These are phyloP conservation scores for Mallotus nudiflorus DNA, from an alignment of 345 rosid genomes.

Conservation along the genomic window DNA sequence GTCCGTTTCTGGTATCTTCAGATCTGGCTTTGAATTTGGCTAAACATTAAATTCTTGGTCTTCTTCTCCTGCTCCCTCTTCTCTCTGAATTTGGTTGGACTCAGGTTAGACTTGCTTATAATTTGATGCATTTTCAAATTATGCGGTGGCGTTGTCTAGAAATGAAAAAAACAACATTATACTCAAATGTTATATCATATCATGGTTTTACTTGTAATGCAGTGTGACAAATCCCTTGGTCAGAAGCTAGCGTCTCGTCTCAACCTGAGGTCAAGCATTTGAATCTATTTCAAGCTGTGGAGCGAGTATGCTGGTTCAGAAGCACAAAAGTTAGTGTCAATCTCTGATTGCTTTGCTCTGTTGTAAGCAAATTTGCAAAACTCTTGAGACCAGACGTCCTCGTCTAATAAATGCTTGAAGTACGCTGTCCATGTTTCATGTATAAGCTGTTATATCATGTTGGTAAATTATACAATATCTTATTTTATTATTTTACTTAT, in stretches of 20 bases:
- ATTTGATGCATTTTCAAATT: background rate
- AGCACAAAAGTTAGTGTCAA: background rate
- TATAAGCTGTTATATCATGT: no score
- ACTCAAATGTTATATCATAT: conserved; percentile 1
- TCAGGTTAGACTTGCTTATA: conserved; percentile 45
- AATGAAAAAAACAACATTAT: background rate
- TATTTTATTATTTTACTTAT: no score
- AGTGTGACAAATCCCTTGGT: conserved; percentile 72
- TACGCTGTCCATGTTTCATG: no score
- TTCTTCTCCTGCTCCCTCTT: no score
- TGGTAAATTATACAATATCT: no score
- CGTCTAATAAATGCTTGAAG: background rate
- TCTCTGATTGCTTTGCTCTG: conserved; percentile 2
- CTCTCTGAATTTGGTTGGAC: no score
- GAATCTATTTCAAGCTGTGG: conserved; percentile 27
- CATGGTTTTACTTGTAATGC: conserved; percentile 10
- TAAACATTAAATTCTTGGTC: no score
- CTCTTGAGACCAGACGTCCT: background rate
- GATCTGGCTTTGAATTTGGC: no score
- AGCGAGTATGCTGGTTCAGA: conserved; percentile 2
- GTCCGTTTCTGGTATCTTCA: no score
- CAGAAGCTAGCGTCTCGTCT: conserved; percentile 81
- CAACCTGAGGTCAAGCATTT: conserved; percentile 66
- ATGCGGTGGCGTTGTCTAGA: no score
- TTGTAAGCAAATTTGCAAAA: background rate